Conservation (phyloP, 805 yeast genomes). For the Torulaspora maleeae region DNA sequence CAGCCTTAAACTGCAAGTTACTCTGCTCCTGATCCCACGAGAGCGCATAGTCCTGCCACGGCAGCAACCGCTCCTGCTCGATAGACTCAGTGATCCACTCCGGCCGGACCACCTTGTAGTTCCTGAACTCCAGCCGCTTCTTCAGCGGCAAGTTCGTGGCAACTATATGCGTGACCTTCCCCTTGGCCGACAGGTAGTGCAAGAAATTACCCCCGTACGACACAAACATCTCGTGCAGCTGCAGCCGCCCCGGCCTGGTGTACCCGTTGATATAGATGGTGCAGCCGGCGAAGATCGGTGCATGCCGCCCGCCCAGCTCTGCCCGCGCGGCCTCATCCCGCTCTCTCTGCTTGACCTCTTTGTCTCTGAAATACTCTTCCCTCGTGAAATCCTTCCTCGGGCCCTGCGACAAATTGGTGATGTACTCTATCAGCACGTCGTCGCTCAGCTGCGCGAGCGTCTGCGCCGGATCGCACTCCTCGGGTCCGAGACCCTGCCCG, state of each 20-base stretch:
- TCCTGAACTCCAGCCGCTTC: slow-evolving; percentile 58
- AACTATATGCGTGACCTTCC: slow-evolving; percentile 76
- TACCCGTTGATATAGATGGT: slow-evolving; percentile 81
- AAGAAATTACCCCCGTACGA: slow-evolving; percentile 76
- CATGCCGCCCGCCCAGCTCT: slow-evolving; percentile 16
- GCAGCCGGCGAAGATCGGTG: slow-evolving; percentile 55
- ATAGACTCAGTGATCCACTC: slow-evolving; percentile 75
- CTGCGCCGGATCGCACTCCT: slow-evolving; percentile 2
- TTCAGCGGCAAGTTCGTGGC: slow-evolving; percentile 76
- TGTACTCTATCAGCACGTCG: slow-evolving; percentile 20
- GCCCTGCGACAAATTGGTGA: slow-evolving; percentile 17
- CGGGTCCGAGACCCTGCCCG: background rate
- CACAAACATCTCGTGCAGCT: slow-evolving; percentile 65
- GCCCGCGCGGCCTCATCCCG: slow-evolving; percentile 23
- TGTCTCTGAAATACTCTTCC: slow-evolving; percentile 26
- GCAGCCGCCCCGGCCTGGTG: slow-evolving; percentile 73
- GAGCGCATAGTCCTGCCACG: slow-evolving; percentile 69
- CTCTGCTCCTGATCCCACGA: slow-evolving; percentile 53
- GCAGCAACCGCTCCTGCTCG: slow-evolving; percentile 42
- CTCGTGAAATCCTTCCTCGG: slow-evolving; percentile 13
- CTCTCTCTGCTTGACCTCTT: slow-evolving; percentile 22
- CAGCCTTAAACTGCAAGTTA: slow-evolving; percentile 31
- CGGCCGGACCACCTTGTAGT: slow-evolving; percentile 74
- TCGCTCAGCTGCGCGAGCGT: slow-evolving; percentile 20
- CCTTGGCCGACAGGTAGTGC: slow-evolving; percentile 64